These are phyloP conservation scores for Scleroderma citrinum DNA, from an alignment of 768 basidiomycete species.

Conservation along the genomic window DNA sequence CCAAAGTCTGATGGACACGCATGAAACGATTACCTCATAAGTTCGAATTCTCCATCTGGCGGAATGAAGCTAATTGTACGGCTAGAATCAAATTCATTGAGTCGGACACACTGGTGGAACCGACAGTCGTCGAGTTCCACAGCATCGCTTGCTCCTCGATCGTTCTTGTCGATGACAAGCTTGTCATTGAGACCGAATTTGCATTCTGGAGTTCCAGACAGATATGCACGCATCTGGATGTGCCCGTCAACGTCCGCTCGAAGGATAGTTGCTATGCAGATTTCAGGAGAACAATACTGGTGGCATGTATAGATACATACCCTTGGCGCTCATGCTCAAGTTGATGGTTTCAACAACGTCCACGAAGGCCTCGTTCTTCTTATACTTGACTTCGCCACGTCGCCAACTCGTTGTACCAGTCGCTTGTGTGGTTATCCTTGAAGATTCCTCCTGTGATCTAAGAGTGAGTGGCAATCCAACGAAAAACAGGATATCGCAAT, in stretches of 20 bases:
- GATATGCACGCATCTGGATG: slow-evolving; percentile 95
- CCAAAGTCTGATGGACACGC: background rate
- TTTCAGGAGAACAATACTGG: background rate
- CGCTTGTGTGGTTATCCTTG: slow-evolving; percentile 95
- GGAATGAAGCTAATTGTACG: slow-evolving; percentile 96
- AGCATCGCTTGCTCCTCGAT: slow-evolving; percentile 56
- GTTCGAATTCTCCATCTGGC: slow-evolving; percentile 97
- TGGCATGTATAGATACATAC: slow-evolving; percentile 21
- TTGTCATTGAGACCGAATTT: slow-evolving; percentile 99
- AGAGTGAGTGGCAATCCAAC: slow-evolving; percentile 1
- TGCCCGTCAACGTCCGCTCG: slow-evolving; percentile 98
- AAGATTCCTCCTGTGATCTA: slow-evolving; percentile 78
- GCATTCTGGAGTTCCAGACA: slow-evolving; percentile 96
- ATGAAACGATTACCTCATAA: slow-evolving; percentile 70
- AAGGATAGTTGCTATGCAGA: slow-evolving; percentile 64
- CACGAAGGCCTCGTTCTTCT: slow-evolving; percentile 99
- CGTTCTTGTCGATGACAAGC: slow-evolving; percentile 85
- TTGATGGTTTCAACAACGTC: slow-evolving; percentile 98
- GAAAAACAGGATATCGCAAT: slow-evolving; percentile 17
- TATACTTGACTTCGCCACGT: slow-evolving; percentile 92
- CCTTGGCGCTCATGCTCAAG: slow-evolving; percentile 95
- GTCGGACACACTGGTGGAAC: slow-evolving; percentile 96
- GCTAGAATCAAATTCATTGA: slow-evolving; percentile 91
- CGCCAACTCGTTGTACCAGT: slow-evolving; percentile 97
- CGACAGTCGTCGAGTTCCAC: slow-evolving; percentile 98